phyloP scores from a whole-genome alignment of 2,329 filamentous ascomycete species.

The Drechslerella dactyloides region DNA sequence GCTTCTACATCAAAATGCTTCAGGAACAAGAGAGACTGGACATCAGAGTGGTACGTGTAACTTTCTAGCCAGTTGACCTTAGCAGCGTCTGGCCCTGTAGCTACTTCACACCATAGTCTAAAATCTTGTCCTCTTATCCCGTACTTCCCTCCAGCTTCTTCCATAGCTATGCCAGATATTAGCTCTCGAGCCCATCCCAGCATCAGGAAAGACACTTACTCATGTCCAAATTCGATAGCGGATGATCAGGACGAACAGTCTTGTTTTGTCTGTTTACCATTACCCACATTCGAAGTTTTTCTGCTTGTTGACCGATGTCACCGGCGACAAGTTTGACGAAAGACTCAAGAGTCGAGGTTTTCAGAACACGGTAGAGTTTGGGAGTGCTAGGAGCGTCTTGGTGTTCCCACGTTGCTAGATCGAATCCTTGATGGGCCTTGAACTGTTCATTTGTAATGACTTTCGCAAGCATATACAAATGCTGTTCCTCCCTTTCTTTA shows the following conservation, averaged over 20 bases:
- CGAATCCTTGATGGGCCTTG: conserved; percentile 79
- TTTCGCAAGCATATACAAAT: conserved; percentile 85
- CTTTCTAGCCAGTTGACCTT: conserved; percentile 51
- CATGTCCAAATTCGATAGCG: conserved; percentile 76
- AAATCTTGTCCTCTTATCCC: conserved; percentile 73
- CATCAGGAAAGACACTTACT: conserved; percentile 57
- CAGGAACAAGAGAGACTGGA: conserved; percentile 78
- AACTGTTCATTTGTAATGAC: conserved; percentile 84
- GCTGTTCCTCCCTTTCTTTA: conserved; percentile 91
- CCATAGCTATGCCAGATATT: conserved; percentile 62
- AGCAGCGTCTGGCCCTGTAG: conserved; percentile 67
- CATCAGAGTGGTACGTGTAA: conserved; percentile 51
- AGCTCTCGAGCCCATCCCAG: not conserved
- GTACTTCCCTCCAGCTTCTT: conserved; percentile 73
- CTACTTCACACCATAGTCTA: conserved; percentile 84
- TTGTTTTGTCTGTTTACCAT: conserved; percentile 99
- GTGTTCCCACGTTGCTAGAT: conserved; percentile 74
- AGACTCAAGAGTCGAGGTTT: conserved; percentile 76
- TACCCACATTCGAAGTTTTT: conserved; percentile 82
- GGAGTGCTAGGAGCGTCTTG: conserved; percentile 67
- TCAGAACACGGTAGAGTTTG: conserved; percentile 74
- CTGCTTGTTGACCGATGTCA: conserved; percentile 68
- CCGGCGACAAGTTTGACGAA: conserved; percentile 74
- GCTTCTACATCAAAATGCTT: conserved; percentile 85
- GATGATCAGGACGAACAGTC: conserved; percentile 87